Evolutionary conservation across 495 filamentous ascomycete genomes (phyloP).

Genomic region (Thozetella sp.): DNA sequence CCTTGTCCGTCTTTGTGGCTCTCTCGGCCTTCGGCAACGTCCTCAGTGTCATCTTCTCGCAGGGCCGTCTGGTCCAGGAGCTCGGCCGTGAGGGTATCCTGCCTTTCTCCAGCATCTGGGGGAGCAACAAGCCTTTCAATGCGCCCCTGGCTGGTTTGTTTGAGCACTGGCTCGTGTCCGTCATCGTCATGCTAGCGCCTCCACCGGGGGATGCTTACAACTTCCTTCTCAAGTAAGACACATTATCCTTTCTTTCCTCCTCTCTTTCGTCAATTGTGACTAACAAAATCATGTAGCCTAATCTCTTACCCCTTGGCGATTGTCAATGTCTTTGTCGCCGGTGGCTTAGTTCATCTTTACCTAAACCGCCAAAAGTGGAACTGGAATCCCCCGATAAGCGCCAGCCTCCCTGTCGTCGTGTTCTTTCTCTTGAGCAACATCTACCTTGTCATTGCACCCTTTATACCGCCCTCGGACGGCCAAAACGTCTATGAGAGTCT

Average conservation of each 20-base stretch:
- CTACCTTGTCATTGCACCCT: conserved; percentile 46
- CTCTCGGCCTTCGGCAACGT: conserved; percentile 76
- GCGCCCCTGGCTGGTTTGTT: conserved; percentile 63
- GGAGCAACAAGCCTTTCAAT: conserved; percentile 66
- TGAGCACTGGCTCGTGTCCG: conserved; percentile 61
- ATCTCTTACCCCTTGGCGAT: conserved; percentile 64
- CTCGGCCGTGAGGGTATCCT: conserved; percentile 67
- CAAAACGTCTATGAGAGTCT: conserved; percentile 41
- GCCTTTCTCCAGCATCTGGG: conserved; percentile 63
- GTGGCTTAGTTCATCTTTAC: conserved; percentile 58
- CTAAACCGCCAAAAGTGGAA: conserved; percentile 40
- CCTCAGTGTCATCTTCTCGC: conserved; percentile 68
- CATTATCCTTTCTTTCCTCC: no score
- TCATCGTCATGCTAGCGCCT: conserved; percentile 63
- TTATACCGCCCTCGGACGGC: conserved; percentile 38
- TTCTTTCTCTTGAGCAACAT: conserved; percentile 52
- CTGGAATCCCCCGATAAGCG: conserved; percentile 44
- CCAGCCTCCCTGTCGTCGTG: conserved; percentile 40
- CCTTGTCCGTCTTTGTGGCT: conserved; percentile 70
- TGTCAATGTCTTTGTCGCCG: conserved; percentile 60
- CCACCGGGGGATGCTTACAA: conserved; percentile 67
- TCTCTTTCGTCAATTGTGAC: no score
- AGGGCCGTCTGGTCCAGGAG: conserved; percentile 66
- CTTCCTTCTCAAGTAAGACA: conserved; percentile 63
- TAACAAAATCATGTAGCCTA: no score